Conservation (phyloP, 164 flowering plant genomes). For the Berberis thunbergii region DNA sequence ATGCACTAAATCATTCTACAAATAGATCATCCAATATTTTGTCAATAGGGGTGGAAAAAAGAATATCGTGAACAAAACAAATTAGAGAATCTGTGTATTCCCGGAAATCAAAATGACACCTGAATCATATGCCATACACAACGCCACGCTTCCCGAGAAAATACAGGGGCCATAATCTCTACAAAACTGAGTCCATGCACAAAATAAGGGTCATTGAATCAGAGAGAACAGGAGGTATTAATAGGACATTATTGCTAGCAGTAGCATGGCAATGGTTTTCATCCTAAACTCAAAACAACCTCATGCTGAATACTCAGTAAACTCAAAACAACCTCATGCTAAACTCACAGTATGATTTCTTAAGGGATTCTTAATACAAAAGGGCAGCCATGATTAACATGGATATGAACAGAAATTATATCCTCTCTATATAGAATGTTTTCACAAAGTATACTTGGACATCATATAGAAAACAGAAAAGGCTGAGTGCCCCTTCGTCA, state of each 20-base stretch:
- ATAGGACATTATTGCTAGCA: background rate
- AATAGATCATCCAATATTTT: background rate
- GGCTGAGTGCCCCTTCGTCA: too few species aligned
- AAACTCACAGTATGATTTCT: too few species aligned
- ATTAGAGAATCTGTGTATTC: background rate
- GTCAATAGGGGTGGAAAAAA: background rate
- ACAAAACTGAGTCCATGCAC: conserved; percentile 50
- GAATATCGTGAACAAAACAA: background rate
- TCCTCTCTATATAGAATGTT: too few species aligned
- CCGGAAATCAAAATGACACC: conserved; percentile 25
- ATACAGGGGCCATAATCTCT: conserved; percentile 96
- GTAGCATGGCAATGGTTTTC: background rate
- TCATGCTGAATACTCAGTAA: background rate
- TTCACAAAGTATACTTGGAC: too few species aligned
- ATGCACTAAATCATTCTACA: conserved; percentile 97
- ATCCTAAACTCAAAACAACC: background rate
- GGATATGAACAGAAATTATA: too few species aligned
- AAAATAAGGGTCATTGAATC: background rate
- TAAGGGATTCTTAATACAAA: too few species aligned
- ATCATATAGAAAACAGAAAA: too few species aligned
- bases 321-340: too few species aligned
- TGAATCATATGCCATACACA: conserved; percentile 97
- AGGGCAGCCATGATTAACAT: too few species aligned
- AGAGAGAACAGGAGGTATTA: background rate
- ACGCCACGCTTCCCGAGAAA: conserved; percentile 87